Conservation (phyloP, 352 stramenopile genomes). For the Phytophthora idaei region DNA sequence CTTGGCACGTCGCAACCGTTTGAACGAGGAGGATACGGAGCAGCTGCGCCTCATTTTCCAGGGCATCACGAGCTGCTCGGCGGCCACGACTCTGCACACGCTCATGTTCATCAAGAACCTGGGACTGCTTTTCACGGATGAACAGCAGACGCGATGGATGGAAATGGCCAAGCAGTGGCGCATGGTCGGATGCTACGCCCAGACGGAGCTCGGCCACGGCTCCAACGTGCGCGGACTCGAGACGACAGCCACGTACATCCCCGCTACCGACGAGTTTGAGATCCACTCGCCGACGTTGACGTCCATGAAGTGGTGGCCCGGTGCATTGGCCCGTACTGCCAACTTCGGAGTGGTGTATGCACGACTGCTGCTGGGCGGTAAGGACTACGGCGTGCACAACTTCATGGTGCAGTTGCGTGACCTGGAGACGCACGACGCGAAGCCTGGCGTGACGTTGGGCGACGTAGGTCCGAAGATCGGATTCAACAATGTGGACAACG, state of each 20-base stretch:
- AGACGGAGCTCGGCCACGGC: constrained; percentile 91
- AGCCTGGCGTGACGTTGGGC: constrained; percentile 59
- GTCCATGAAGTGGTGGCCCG: constrained; percentile 97
- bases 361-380: constrained; percentile 82
- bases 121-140: constrained; percentile 62
- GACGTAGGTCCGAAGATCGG: constrained; percentile 77
- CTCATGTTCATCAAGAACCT: constrained; percentile 81
- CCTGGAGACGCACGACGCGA: constrained; percentile 72
- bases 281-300: constrained; percentile 96
- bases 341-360: constrained; percentile 91
- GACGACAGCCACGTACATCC: constrained; percentile 95
- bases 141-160: constrained; percentile 77
- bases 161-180: constrained; percentile 64
- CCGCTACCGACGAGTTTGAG: constrained; percentile 90
- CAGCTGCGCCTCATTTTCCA: constrained; percentile 59
- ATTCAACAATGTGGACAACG: constrained; percentile 80
- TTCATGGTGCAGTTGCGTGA: constrained; percentile 96
- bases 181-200: constrained; percentile 87
- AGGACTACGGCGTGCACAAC: constrained; percentile 94
- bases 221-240: constrained; percentile 91
- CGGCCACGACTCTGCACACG: constrained; percentile 68
- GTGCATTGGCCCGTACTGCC: constrained; percentile 93
- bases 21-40: constrained; percentile 66
- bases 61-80: constrained; percentile 57
- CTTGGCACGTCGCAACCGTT: constrained; percentile 51